phyloP scores from a whole-genome alignment of 2,329 filamentous ascomycete species.

The Diplodia intermedia region DNA sequence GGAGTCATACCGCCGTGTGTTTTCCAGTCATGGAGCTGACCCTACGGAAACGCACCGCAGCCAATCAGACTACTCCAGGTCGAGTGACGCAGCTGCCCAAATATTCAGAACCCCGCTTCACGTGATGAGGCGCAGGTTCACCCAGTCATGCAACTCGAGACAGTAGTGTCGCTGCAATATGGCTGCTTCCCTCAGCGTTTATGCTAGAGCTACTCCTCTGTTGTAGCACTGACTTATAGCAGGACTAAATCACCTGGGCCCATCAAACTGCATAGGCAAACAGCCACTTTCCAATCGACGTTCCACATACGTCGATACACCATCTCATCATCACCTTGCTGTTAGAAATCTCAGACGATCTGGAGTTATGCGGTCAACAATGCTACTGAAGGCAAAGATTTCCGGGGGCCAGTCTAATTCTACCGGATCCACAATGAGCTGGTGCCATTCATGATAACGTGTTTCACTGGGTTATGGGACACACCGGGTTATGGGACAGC shows the following conservation, averaged over 20 bases:
- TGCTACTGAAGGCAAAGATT: not conserved
- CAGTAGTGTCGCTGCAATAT: not conserved
- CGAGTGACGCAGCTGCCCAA: not conserved
- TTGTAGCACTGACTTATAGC: no score
- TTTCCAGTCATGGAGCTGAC: not conserved
- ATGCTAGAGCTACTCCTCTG: not conserved
- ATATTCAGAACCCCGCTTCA: not conserved
- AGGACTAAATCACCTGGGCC: no score
- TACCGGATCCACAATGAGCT: not conserved
- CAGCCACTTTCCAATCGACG: not conserved
- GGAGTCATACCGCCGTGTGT: constrained; percentile 22
- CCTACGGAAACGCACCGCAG: not conserved
- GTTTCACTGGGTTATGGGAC: no score
- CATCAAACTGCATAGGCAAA: not conserved
- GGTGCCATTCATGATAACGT: not conserved
- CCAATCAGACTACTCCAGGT: not conserved
- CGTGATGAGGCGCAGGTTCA: not conserved
- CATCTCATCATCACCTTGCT: not conserved
- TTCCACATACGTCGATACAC: not conserved
- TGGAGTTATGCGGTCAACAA: not conserved
- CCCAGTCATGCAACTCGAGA: not conserved
- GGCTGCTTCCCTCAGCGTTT: not conserved
- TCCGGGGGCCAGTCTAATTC: not conserved
- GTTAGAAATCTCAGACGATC: not conserved
- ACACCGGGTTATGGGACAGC: no score